A percentile compares a stretch with the other conserved stretches of the same genome.
These are phyloP conservation scores for Tulasnella sp. DNA, from an alignment of 768 basidiomycete genomes.

Conservation along the genomic window DNA sequence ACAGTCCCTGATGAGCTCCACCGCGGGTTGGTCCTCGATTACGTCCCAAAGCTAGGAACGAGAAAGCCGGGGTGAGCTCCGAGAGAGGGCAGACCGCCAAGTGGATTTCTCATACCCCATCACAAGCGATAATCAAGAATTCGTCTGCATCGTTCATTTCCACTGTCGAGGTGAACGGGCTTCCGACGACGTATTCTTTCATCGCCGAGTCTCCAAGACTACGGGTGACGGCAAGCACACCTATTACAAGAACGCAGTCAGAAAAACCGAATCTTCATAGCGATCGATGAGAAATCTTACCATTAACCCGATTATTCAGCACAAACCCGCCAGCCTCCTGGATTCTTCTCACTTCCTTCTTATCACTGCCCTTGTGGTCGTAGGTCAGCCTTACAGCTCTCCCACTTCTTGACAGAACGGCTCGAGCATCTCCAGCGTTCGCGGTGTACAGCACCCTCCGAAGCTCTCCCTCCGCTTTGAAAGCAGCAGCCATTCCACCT, in stretches of 20 bases:
- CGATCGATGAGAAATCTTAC: conserved; percentile 37
- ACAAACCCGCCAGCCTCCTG: conserved; percentile 98
- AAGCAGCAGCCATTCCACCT: conserved; percentile 39
- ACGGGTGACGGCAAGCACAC: conserved; percentile 89
- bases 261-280: background rate
- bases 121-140: conserved; percentile 92
- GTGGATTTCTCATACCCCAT: conserved; percentile 66
- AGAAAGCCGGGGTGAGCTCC: background rate
- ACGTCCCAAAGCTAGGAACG: conserved; percentile 90
- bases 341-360: conserved; percentile 96
- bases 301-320: conserved; percentile 97
- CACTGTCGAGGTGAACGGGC: conserved; percentile 98
- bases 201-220: conserved; percentile 95
- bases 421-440: conserved; percentile 95
- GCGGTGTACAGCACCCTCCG: conserved; percentile 88
- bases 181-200: conserved; percentile 99
- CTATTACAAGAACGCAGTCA: conserved; percentile 33
- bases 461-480: conserved; percentile 43
- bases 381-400: conserved; percentile 92
- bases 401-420: conserved; percentile 86
- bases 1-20: conserved; percentile 67
- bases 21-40: conserved; percentile 81
- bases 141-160: conserved; percentile 87
- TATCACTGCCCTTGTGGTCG: conserved; percentile 97
- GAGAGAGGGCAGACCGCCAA: background rate